Evolutionary conservation across 2,329 filamentous ascomycete species (phyloP), one percentile per base, ranked within the genome.

Genomic region (Metarhizium anisopliae): DNA sequence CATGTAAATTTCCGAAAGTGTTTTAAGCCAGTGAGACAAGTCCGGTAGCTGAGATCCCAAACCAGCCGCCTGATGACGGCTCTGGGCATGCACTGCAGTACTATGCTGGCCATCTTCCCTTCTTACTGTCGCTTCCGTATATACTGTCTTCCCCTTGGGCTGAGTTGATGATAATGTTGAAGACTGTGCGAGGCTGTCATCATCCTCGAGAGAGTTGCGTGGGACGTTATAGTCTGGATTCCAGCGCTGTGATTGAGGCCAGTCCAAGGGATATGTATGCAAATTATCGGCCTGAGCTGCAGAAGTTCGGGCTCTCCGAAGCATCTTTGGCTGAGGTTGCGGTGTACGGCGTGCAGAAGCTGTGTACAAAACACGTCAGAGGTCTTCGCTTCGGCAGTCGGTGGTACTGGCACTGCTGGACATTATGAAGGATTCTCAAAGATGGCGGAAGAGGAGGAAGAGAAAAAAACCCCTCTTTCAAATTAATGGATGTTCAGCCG

Each of bases 1-100:
- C 66, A 67, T 67, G 43, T 67, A 67, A 11, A 67, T 36, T 51
- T 67, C 66, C 0, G 64, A 64, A 20, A 67, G 54, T 0, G 64
- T 66, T 56, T 67, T 63, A 20, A 67, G 57, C 63, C 64, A 67
- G n/a, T 66, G 64, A 11, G 61, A 63, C 25, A 64, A 53, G 18
- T 62, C 59, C 0, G 60, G 64, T 20, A 66, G 62, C 32, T 35
- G 32, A 3, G 32, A 35, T 35, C 10, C 10, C 10, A 11, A 2
- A 11, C 10, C 32, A 7, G 32, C 10, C 7, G 32, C 32, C 6
- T 35, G 7, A 35, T 35, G 32, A 35, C 32, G 6, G 32, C 32
- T 11, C 32, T 35, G 6, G 32, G 32, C 32, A 8, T 35, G 32
- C 32, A 25, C 25, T 25, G 25, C 25, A 25, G 25, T 25, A 25